Conservation (phyloP, 768 basidiomycete species). For the Mycena alexandri region DNA sequence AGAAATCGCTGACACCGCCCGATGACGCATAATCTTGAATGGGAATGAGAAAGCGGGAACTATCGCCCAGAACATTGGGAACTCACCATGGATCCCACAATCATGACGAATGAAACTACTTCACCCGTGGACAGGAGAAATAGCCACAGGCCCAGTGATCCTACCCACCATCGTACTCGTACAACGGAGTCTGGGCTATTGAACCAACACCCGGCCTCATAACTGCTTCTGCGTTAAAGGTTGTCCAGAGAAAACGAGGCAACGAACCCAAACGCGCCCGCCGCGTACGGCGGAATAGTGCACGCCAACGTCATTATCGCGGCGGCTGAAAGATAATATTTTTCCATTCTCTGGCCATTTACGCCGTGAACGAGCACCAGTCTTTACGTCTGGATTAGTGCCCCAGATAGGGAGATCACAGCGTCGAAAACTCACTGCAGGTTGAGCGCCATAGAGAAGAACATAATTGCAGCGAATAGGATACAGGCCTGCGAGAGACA, state of each 20-base stretch:
- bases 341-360: conserved; percentile 29
- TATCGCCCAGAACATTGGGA: not conserved
- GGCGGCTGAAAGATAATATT: conserved; percentile 17
- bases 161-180: conserved; percentile 20
- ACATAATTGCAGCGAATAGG: conserved; percentile 11
- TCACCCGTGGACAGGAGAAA: conserved; percentile 22
- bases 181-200: not conserved
- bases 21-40: not conserved
- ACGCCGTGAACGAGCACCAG: conserved; percentile 23
- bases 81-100: not conserved
- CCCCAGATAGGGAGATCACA: no score
- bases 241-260: not conserved
- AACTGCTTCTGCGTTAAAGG: no score
- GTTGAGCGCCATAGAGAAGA: conserved; percentile 1
- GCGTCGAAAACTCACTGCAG: not conserved
- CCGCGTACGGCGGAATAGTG: conserved; percentile 24
- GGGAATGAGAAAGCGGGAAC: not conserved
- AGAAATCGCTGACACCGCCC: not conserved
- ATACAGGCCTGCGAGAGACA: not conserved
- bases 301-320: not conserved
- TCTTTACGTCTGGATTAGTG: not conserved
- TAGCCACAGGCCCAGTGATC: conserved; percentile 19
- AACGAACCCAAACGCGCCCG: conserved; percentile 19
- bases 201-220: not conserved
- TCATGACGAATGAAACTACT: conserved; percentile 14